Evolutionary conservation across 768 basidiomycete species (phyloP).

Genomic region (Leccinellum albellum): DNA sequence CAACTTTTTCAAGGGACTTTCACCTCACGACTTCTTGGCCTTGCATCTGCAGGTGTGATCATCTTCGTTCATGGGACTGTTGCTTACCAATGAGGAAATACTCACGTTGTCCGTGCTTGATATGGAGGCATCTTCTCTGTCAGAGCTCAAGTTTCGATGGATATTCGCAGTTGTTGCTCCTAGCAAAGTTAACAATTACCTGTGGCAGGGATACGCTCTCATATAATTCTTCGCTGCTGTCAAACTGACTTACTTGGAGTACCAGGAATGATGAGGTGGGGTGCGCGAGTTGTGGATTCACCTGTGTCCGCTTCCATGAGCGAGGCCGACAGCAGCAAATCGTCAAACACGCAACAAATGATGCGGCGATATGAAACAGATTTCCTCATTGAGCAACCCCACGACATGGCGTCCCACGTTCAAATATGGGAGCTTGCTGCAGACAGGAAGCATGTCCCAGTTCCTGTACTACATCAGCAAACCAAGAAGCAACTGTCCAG

Average conservation of each 20-base stretch:
- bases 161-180: constrained; percentile 77
- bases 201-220: constrained; percentile 74
- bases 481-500: too few relatives aligned
- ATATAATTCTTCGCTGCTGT: constrained; percentile 88
- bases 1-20: constrained; percentile 83
- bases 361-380: constrained; percentile 95
- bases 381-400: constrained; percentile 79
- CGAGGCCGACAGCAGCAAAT: constrained; percentile 36
- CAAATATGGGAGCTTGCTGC: constrained; percentile 84
- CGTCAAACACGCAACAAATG: constrained; percentile 50
- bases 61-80: too few relatives aligned
- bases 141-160: constrained; percentile 79
- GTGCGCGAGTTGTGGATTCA: constrained; percentile 70
- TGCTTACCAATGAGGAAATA: too few relatives aligned
- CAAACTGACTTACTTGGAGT: constrained; percentile 78
- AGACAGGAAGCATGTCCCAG: constrained; percentile 78
- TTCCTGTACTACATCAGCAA: constrained; percentile 44
- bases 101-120: constrained; percentile 70
- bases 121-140: constrained; percentile 64
- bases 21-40: constrained; percentile 82
- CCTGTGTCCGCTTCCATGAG: constrained; percentile 32
- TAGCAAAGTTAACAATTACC: constrained; percentile 64
- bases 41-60: constrained; percentile 86
- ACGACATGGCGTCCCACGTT: constrained; percentile 87
- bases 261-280: constrained; percentile 92